Conservation (phyloP, 1,139 yeast genomes). For the Yamadazyma trypodendri region DNA sequence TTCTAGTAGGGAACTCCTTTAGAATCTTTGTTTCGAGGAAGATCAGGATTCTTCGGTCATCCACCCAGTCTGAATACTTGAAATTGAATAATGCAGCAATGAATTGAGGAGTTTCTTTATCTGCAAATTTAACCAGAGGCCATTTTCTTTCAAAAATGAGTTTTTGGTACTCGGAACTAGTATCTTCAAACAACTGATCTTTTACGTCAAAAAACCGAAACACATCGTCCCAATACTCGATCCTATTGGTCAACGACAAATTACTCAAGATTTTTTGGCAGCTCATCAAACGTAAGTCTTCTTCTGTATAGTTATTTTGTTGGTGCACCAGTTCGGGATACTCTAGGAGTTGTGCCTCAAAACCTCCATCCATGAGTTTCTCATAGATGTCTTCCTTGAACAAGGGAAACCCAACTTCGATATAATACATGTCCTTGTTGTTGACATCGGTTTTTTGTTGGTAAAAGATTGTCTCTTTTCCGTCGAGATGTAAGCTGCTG, state of each 20-base stretch:
- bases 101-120: slow-evolving; percentile 3
- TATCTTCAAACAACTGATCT: slow-evolving; percentile 6
- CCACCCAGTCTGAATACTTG: slow-evolving; percentile 10
- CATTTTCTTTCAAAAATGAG: neutral
- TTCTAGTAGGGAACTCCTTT: neutral
- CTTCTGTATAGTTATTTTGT: neutral
- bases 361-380: slow-evolving; percentile 1
- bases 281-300: slow-evolving; percentile 1
- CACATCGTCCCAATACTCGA: slow-evolving; percentile 6
- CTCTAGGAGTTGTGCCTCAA: neutral
- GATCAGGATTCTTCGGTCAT: slow-evolving; percentile 8
- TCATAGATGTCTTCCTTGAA: neutral
- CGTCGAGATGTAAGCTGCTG: neutral
- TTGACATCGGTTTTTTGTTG: neutral
- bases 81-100: slow-evolving; percentile 9
- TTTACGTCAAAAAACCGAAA: slow-evolving; percentile 5
- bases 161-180: slow-evolving; percentile 3
- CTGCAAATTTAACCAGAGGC: slow-evolving; percentile 4
- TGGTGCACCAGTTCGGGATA: slow-evolving; percentile 1
- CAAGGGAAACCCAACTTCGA: neutral
- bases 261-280: neutral
- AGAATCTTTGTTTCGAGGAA: neutral
- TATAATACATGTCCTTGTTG: neutral
- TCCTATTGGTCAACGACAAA: slow-evolving; percentile 2
- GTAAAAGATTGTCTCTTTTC: neutral